Percentiles rank a stretch among this genome's conserved stretches.
These are phyloP conservation scores for Collybiopsis luxurians DNA, from an alignment of 768 basidiomycete genomes.

Conservation along the genomic window DNA sequence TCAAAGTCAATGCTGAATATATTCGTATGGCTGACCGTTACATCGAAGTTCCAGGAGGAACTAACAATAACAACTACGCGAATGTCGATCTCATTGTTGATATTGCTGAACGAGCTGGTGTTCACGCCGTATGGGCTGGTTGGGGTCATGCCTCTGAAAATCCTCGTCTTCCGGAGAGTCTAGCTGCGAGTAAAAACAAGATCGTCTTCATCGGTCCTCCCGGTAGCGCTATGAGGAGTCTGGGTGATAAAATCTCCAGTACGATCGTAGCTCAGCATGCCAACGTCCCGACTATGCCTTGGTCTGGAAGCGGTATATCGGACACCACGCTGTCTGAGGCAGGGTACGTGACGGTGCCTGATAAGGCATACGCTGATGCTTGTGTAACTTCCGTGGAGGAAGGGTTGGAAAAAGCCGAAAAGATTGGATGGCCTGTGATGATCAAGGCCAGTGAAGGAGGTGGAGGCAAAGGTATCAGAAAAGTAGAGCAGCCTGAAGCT, in stretches of 20 bases:
- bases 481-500: conserved; percentile 79
- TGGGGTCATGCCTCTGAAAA: conserved; percentile 99
- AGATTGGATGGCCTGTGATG: conserved; percentile 97
- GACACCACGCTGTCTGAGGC: conserved; percentile 81
- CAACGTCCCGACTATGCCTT: conserved; percentile 96
- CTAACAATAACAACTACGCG: conserved; percentile 99
- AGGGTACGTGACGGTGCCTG: conserved; percentile 94
- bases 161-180: conserved; percentile 90
- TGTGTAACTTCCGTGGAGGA: conserved; percentile 89
- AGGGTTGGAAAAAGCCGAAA: conserved; percentile 76
- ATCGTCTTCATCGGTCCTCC: conserved; percentile 99
- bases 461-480: conserved; percentile 98
- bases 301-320: conserved; percentile 94
- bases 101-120: conserved; percentile 93
- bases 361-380: conserved; percentile 82
- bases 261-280: conserved; percentile 99
- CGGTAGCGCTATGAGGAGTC: conserved; percentile 96
- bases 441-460: conserved; percentile 99
- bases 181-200: conserved; percentile 89
- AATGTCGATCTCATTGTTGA: conserved; percentile 99
- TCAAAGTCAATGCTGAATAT: conserved; percentile 98
- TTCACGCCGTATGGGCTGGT: conserved; percentile 99
- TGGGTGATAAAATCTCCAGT: conserved; percentile 99
- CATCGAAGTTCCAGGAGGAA: conserved; percentile 96
- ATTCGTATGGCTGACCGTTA: conserved; percentile 99